Conservation (phyloP, 495 filamentous ascomycete species). For the Parathielavia hyrcaniae region DNA sequence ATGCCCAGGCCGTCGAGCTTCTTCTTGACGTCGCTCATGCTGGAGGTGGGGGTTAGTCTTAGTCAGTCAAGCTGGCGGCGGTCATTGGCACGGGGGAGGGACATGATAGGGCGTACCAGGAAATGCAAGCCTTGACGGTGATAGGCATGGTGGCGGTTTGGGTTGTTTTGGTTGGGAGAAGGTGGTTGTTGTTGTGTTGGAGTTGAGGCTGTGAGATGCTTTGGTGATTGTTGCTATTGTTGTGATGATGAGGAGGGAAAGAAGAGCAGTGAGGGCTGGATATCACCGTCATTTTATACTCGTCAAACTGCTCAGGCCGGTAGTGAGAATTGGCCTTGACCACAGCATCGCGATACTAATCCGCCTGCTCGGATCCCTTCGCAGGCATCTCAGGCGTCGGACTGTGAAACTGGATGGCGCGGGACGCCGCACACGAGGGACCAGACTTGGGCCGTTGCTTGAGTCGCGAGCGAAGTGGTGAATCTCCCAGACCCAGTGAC, state of each 20-base stretch:
- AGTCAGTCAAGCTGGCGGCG: too few species aligned
- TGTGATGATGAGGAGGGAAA: not conserved
- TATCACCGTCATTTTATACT: not conserved
- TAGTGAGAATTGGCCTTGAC: not conserved
- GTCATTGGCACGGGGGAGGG: too few species aligned
- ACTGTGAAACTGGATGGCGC: not conserved
- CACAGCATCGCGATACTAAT: not conserved
- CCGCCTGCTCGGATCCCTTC: not conserved
- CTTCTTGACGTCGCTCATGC: not conserved
- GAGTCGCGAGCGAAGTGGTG: not conserved
- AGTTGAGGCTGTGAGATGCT: not conserved
- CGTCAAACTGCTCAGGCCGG: not conserved
- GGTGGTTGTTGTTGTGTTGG: not conserved
- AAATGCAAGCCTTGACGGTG: not conserved
- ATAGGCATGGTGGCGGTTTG: not conserved
- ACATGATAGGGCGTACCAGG: not conserved
- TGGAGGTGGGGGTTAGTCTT: not conserved
- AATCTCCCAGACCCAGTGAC: not conserved
- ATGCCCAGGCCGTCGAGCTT: not conserved
- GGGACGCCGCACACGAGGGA: not conserved
- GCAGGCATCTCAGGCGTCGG: not conserved
- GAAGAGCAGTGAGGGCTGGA: not conserved
- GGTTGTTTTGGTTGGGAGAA: not conserved
- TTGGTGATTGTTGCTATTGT: not conserved
- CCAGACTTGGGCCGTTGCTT: not conserved